Evolutionary conservation across 2,329 filamentous ascomycete species (phyloP), one percentile per base, ranked within the genome.

Genomic region (Pseudodiploospora longispora): DNA sequence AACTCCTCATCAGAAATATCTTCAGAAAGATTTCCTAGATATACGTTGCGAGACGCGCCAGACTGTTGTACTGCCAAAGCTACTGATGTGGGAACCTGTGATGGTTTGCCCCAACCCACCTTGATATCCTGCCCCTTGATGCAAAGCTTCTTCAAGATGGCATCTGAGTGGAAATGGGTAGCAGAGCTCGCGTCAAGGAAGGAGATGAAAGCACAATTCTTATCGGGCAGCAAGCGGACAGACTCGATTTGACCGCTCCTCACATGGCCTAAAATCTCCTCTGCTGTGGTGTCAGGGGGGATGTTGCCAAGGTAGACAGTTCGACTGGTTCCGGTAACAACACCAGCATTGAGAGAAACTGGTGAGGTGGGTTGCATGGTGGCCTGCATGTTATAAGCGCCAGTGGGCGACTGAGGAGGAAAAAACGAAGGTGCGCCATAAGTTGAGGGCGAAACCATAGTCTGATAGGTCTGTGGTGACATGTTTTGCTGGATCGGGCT

Each of bases 141-240:
- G 58, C 90, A 90, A 62, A 98, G 80, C 76, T 97, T 98, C 76
- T 98, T 98, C 78, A 98, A 79, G 69, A 98, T 98, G 55, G 93
- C 93, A 75, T 98, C 93, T 19, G 93, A 98, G 74, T 98, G 93
- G 71, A 98, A 98, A 65, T 98, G 93, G 27, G 91, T 97, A 45
- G 93, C 93, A 30, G 93, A 96, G 70, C 90, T 95, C 58, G 90
- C 89, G 61, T 98, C 93, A 53, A 98, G 75, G 73, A 98, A 98
- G 6, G 93, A 98, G 63, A 98, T 97, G 75, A 98, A 98, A 47
- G 93, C 93, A 62, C 93, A 98, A 76, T 97, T 98, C 87, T 97
- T 98, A 70, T 98, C 93, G 27, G 91, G 88, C 44, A 98, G 75
- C 52, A 98, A 78, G 56, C 93, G 85, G 42, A 98, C 93, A n/a